Base-by-base conservation (phyloP, 129 eudicot genomes). In the Flaveria brownii region DNA sequence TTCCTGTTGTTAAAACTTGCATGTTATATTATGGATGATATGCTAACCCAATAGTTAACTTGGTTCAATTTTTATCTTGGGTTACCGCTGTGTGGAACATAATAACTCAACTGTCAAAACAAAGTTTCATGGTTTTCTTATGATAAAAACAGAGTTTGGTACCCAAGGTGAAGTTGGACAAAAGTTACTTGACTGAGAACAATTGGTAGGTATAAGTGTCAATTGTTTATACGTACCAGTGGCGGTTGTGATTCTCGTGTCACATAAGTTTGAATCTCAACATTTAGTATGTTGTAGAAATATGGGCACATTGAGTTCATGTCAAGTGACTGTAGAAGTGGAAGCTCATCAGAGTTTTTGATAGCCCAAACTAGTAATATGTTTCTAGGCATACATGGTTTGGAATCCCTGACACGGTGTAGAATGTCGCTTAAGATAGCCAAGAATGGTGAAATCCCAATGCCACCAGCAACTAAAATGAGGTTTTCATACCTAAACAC, bases 401-500 rank as follows among this genome's bases (percentile, higher is more conserved):
- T 88, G 2, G 86, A 77, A 17, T 85, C 88, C 26, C 81, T 80
- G 59, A 91, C 77, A n/a, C 86, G 87, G 64, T 82, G 93, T 12
- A 93, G 88, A 76, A 93, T 70, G 77, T 93, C 97, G 52, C 89
- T 93, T 71, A 93, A 78, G 76, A 93, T 89, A 65, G 98, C 98
- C 54, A 93, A 68, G 62, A 93, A 93, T 13, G 98, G 98, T 39
- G 98, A 88, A 76, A 93, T 88, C 47, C 98, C 98, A 57, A 93
- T 93, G 49, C 98, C 98, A 9, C 98, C 98, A 2, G 98, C 98
- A 25, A 93, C 97, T 78, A 93, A 70, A 50, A 93, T 82, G 72
- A 93, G 96, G 84, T 93, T 85, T 82, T 91, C 88, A 54, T 93
- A 93, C 91, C 98, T 88, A 60, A 39, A 75, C 17, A 73, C 9